Base-by-base conservation (phyloP, 2,329 filamentous ascomycete genomes). In the Cytospora chrysosperma region DNA sequence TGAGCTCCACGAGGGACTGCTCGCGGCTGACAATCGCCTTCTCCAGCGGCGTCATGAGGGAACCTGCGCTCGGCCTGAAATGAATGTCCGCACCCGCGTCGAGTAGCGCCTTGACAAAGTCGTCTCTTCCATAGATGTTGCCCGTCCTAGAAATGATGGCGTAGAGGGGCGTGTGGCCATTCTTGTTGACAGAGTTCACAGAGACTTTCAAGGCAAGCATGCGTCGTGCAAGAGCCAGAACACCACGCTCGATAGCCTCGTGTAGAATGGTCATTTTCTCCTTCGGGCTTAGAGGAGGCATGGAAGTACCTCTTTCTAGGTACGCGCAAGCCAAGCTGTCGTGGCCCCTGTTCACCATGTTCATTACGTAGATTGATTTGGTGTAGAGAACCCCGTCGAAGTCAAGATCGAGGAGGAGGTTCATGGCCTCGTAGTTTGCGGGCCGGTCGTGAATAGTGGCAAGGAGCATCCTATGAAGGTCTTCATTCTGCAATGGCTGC, bases 361-460 rank as follows among this genome's bases (percentile, higher is more conserved):
- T 43, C 56, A 63, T 61, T 15, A 63, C 4, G 17, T 59, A 49
- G 0, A 40, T 55, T 34, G 61, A 60, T 26, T 43, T 55, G 28
- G 27, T 55, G 19, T 53, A 56, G 27, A 63, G 50, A 9, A n/a
- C 37, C 2, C 50, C 50, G 10, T 56, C 24, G 27, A 27, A 7
- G 32, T 63, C 61, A 27, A 63, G 56, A 43, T 63, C 61, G 28
- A 60, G 37, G 4, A 63, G 21, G 2, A 63, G n/a, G 21, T 63
- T 51, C 10, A 63, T 7, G 17, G 61, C 56, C 2, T 30, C 28
- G 21, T 50, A 5, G 19, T 55, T 8, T 9, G 27, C 26, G 12
- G 50, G 51, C 15, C 37, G 30, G 15, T 56, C 21, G 7, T 17
- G 26, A 15, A 56, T 56, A 15, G n/a, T 50, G 8, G 30, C 12